A percentile compares a stretch with the other conserved stretches of the same genome.
phyloP scores from a whole-genome alignment of 129 eudicot genomes.

The Deinandra increscens region DNA sequence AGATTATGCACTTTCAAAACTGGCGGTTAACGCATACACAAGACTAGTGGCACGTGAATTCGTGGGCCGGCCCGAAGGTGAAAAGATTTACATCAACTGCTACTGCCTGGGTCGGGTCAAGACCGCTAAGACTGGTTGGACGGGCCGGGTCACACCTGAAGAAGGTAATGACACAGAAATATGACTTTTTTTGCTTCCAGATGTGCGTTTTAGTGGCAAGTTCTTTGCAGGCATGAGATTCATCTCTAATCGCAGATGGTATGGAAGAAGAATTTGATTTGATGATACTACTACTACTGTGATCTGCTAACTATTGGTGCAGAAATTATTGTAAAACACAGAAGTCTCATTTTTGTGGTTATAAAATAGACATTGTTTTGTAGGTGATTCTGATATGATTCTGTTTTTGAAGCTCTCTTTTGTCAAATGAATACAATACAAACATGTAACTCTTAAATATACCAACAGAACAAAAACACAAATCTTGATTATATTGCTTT shows the following conservation, averaged over 20 bases:
- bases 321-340: slow-evolving; percentile 21
- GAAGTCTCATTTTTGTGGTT: slow-evolving; percentile 23
- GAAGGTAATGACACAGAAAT: slow-evolving; percentile 87
- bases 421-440: slow-evolving; percentile 1
- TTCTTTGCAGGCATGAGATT: slow-evolving; percentile 85
- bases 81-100: slow-evolving; percentile 64
- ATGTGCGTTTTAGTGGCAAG: slow-evolving; percentile 57
- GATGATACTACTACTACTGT: too few relatives aligned
- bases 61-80: slow-evolving; percentile 65
- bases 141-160: slow-evolving; percentile 67
- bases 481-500: slow-evolving; percentile 16
- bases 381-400: slow-evolving; percentile 18
- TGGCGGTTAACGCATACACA: slow-evolving; percentile 81
- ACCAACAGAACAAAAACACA: not conserved
- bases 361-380: slow-evolving; percentile 19
- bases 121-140: slow-evolving; percentile 94
- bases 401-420: slow-evolving; percentile 14
- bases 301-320: not conserved
- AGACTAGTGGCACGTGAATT: slow-evolving; percentile 57
- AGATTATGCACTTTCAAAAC: slow-evolving; percentile 81
- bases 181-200: slow-evolving; percentile 88
- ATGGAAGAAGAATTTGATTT: too few relatives aligned
- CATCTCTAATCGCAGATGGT: too few relatives aligned
- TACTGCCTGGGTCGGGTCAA: slow-evolving; percentile 98
- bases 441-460: not conserved